Base-by-base conservation (phyloP, 129 eudicot species). In the Tagetes erecta region DNA sequence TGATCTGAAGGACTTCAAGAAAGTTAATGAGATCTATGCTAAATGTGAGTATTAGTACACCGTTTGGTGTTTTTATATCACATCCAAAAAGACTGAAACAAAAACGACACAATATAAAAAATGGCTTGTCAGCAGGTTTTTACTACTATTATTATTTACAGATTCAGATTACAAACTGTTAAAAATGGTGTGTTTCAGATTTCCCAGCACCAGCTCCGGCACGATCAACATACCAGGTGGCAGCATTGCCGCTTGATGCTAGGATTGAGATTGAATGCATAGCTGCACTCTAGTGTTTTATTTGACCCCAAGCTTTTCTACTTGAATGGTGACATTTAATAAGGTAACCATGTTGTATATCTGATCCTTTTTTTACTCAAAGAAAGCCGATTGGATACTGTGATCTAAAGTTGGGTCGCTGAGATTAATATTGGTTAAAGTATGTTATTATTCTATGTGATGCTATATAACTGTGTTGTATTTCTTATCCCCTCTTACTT, bases 1-100 rank as follows among this genome's bases (percentile, higher is more conserved):
- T 77, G 98, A 94, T 78, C 67, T 94, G 84, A 90, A 90, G 57
- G 98, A 94, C 84, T 94, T 94, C 68, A 88, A 90, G 93, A 94
- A 88, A 86, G 97, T 94, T 49, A 94, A 94, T 64, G 97, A 86
- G 75, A 88, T 94, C 27, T 94, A 94, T 82, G 97, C 96, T 76
- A 94, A 94, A 83, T 94, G 98, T 94, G 72, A 91, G 97, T 79
- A 71, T 63, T 30, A 27, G 37, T 57, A 31, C 12, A 30, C 2
- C 36, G 27, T 55, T 37, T 39, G 77, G 31, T n/a, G 6, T 30
- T 66, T 76, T 9, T 63, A 6, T 42, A 41, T 9, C 30, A 6
- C 70, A 7, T 64, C 6, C 34, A 9, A 35, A 10, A 60, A 9
- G 41, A 60, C 27, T 60, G 20, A 60, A 60, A 5, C 27, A 20